phyloP scores from a whole-genome alignment of 1,284 basidiomycete species.

The Cerrena zonata region DNA sequence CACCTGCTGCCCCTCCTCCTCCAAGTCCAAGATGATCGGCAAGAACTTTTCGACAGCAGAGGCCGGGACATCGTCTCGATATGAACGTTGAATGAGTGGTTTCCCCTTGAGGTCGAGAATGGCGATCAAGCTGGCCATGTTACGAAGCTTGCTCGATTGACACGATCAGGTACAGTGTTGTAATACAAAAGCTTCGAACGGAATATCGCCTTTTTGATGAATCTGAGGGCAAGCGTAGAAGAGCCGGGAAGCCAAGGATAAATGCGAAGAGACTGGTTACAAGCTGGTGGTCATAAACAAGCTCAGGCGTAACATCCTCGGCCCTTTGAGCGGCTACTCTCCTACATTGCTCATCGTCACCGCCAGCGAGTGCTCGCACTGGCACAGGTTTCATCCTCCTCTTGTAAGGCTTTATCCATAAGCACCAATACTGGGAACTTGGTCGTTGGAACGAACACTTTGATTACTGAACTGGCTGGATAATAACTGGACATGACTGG shows the following conservation, averaged over 20 bases:
- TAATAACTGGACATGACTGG: constrained; percentile 38
- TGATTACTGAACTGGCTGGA: too few species aligned
- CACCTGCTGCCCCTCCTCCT: constrained; percentile 92
- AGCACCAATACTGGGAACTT: too few species aligned
- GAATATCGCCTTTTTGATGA: too few species aligned
- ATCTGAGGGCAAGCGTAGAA: too few species aligned
- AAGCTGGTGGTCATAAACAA: neutral
- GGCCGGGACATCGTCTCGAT: constrained; percentile 90
- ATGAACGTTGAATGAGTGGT: constrained; percentile 94
- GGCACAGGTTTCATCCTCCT: neutral
- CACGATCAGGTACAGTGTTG: neutral
- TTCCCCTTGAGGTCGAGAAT: constrained; percentile 99
- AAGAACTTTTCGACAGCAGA: constrained; percentile 91
- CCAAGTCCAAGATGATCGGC: constrained; percentile 90
- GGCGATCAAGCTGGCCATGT: constrained; percentile 70
- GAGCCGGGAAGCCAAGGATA: neutral
- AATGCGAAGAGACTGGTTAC: neutral
- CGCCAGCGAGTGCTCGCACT: neutral
- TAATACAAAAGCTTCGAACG: too few species aligned
- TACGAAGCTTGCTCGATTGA: neutral
- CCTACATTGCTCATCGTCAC: neutral
- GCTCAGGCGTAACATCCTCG: too few species aligned
- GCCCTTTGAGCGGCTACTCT: neutral
- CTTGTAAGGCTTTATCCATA: too few species aligned
- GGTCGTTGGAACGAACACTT: too few species aligned